Evolutionary conservation across 441 rosid genomes (phyloP), one percentile per base, ranked within the genome.

Genomic region (Flueggea neowawraea): DNA sequence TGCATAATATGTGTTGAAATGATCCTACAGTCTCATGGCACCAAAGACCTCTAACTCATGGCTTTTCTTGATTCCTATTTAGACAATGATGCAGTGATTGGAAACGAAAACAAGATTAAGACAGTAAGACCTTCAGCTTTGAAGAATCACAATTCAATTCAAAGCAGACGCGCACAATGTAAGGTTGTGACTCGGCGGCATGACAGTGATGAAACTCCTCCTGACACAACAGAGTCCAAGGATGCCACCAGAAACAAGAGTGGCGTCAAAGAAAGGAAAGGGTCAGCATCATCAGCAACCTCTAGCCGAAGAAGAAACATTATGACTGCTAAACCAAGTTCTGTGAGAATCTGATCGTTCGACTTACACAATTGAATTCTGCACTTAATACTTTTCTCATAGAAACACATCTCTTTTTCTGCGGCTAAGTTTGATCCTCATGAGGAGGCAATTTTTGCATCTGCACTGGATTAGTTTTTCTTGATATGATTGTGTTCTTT

Each of bases 61-160:
- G n/a, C 22, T 16, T 57, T 66, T 28, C 28, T 43, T 36, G 49
- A 57, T 51, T 57, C 60, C 33, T 55, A 11, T 61, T 16, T 57
- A 86, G 91, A 75, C 60, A 86, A 86, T n/a, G 89, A 86, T 73
- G 78, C 76, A 13, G 65, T 77, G 65, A 76, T 86, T 28, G 81
- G 87, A 61, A 73, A 73, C 55, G 81, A 60, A 63, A 76, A 70
- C 78, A 71, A 53, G 62, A 67, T 47, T 6, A 66, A 65, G 60
- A 50, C 66, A 31, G 71, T 51, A 36, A 59, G 61, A 50, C 67
- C 77, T 6, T 41, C 65, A 12, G 65, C 70, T 47, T 63, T 58
- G 68, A 75, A 65, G 79, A 78, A 71, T 55, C 72, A 67, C 13
- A 65, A 61, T 41, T 16, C 7, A 49, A 58, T 65, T 50, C 81